Conservation (phyloP, 2,329 filamentous ascomycete species). For the Herpotrichia juniperi region DNA sequence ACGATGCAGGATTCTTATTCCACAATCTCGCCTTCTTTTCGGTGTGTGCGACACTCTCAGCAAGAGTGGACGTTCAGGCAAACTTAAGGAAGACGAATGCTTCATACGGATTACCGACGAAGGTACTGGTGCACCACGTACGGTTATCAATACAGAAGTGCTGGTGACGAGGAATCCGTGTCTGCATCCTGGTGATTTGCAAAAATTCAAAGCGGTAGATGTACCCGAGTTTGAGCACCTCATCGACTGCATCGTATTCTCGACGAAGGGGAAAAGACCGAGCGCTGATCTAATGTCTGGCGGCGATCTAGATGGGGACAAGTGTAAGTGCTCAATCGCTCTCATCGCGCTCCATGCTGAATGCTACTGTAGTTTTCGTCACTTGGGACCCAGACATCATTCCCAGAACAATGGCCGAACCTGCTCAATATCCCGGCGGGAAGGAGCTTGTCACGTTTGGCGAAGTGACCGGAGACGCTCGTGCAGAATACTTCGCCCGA, state of each 20-base stretch:
- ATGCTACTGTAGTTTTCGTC: constrained; percentile 46
- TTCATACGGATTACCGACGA: constrained; percentile 47
- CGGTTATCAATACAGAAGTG: constrained; percentile 45
- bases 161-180: constrained; percentile 52
- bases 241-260: constrained; percentile 51
- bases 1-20: constrained; percentile 46
- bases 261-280: constrained; percentile 44
- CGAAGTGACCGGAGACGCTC: constrained; percentile 46
- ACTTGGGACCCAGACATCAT: constrained; percentile 51
- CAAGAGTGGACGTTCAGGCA: constrained; percentile 19
- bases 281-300: constrained; percentile 52
- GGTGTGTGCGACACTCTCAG: constrained; percentile 47
- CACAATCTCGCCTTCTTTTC: constrained; percentile 47
- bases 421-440: constrained; percentile 49
- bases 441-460: constrained; percentile 45
- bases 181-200: constrained; percentile 51
- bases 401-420: constrained; percentile 41
- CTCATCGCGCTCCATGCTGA: neutral
- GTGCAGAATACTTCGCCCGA: constrained; percentile 49
- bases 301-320: constrained; percentile 51
- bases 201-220: constrained; percentile 50
- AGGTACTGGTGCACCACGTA: constrained; percentile 39
- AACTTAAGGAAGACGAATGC: constrained; percentile 48
- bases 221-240: constrained; percentile 44
- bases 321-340: constrained; percentile 41